Conservation (phyloP, 2,329 filamentous ascomycete genomes). For the Pseudogymnoascus sp. region DNA sequence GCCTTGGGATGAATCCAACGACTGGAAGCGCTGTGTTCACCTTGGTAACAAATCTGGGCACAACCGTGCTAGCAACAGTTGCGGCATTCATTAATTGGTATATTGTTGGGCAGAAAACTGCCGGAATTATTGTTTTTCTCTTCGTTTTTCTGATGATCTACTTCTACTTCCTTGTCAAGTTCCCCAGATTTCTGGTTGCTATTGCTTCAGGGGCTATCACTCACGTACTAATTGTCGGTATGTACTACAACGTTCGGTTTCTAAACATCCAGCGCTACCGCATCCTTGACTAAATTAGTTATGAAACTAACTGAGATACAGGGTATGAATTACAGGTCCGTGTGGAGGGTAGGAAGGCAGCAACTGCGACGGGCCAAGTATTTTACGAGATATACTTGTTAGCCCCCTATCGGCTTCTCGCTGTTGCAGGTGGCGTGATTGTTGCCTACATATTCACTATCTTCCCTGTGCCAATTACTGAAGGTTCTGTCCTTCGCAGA, state of each 20-base stretch:
- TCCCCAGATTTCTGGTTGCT: conserved; percentile 51
- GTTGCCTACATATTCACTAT: conserved; percentile 70
- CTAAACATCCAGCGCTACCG: background rate
- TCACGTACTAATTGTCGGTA: conserved; percentile 34
- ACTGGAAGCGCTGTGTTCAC: conserved; percentile 62
- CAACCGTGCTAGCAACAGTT: conserved; percentile 58
- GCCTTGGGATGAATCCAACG: conserved; percentile 30
- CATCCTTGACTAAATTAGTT: background rate
- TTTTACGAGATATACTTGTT: conserved; percentile 62
- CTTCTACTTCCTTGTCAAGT: conserved; percentile 57
- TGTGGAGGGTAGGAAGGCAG: conserved; percentile 42
- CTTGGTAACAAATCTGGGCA: conserved; percentile 57
- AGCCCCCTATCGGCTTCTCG: conserved; percentile 62
- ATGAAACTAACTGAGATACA: background rate
- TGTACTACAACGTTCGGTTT: background rate
- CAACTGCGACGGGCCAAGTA: conserved; percentile 54
- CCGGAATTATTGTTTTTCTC: conserved; percentile 59
- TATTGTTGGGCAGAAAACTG: conserved; percentile 53
- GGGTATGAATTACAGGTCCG: conserved; percentile 18
- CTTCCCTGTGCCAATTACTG: conserved; percentile 65
- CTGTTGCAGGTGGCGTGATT: conserved; percentile 55
- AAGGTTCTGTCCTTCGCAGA: conserved; percentile 59
- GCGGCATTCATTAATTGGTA: conserved; percentile 62
- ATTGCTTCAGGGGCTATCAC: conserved; percentile 58
- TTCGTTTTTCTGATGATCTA: conserved; percentile 29